Evolutionary conservation across 202 grass and related monocot genomes (phyloP).

Genomic region (Brachypodium distachyon): DNA sequence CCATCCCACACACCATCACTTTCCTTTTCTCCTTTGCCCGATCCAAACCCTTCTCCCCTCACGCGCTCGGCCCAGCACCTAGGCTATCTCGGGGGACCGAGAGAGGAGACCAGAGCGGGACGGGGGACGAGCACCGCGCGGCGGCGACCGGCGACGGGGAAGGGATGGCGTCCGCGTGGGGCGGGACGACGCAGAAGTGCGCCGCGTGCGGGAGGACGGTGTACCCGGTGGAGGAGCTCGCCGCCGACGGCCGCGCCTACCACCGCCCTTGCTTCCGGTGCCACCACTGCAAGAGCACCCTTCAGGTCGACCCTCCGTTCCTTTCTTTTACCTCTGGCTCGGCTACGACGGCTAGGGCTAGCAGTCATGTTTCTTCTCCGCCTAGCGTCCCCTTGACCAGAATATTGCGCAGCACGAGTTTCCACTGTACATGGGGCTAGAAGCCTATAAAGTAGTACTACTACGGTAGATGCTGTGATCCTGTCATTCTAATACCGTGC

Average conservation of each 20-base stretch:
- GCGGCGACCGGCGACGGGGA: background rate
- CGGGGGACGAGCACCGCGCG: background rate
- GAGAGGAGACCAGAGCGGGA: background rate
- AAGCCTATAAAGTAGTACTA: too few relatives aligned
- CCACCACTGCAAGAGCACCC: constrained; percentile 91
- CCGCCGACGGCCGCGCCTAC: constrained; percentile 80
- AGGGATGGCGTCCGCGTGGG: constrained; percentile 42
- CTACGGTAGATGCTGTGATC: background rate
- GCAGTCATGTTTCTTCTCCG: too few relatives aligned
- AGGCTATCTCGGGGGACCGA: background rate
- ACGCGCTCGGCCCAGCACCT: background rate
- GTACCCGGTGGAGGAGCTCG: constrained; percentile 84
- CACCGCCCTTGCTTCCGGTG: constrained; percentile 95
- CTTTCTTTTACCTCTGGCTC: background rate
- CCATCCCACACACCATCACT: constrained; percentile 11
- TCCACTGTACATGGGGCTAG: background rate
- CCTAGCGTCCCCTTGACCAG: background rate
- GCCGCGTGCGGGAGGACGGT: constrained; percentile 76
- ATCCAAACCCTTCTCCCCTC: background rate
- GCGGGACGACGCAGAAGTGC: constrained; percentile 95
- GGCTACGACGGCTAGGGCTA: too few relatives aligned
- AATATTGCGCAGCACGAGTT: background rate
- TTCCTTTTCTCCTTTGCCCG: background rate
- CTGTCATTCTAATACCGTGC: background rate
- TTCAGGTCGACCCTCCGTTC: constrained; percentile 39